A percentile compares a stretch with the other conserved stretches of the same genome.
These are phyloP conservation scores for Lachancea dasiensis DNA, from an alignment of 805 yeast genomes.

Conservation along the genomic window DNA sequence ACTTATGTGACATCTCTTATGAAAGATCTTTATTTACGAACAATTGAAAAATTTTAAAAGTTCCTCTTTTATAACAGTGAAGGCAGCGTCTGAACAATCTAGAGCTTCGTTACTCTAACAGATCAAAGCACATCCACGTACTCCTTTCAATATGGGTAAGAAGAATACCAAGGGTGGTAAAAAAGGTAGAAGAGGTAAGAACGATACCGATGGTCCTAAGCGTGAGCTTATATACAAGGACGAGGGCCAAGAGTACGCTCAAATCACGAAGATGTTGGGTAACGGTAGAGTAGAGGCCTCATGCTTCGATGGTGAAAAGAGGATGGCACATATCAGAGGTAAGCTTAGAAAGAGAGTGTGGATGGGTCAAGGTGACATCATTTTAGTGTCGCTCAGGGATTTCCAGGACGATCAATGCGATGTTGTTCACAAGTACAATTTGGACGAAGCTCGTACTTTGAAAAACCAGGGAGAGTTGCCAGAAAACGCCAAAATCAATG, in stretches of 20 bases:
- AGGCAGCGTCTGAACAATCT: too few relatives aligned
- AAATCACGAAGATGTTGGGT: constrained; percentile 96
- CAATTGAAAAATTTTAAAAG: constrained; percentile 3
- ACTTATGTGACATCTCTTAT: too few relatives aligned
- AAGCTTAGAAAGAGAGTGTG: constrained; percentile 98
- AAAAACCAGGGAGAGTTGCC: constrained; percentile 96
- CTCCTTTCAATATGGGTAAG: constrained; percentile 30
- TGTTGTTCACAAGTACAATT: constrained; percentile 91
- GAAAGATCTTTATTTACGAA: too few relatives aligned
- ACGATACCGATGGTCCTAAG: constrained; percentile 82
- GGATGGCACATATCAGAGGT: constrained; percentile 98
- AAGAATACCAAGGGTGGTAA: constrained; percentile 63
- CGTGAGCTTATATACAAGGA: constrained; percentile 90
- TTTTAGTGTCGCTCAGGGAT: constrained; percentile 92
- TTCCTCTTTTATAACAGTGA: too few relatives aligned
- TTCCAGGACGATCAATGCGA: constrained; percentile 98
- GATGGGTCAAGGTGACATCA: constrained; percentile 99
- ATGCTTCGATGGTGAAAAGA: constrained; percentile 89
- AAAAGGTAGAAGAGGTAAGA: constrained; percentile 97
- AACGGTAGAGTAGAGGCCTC: constrained; percentile 93
- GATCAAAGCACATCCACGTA: neutral
- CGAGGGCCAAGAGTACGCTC: constrained; percentile 98
- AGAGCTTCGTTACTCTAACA: neutral
- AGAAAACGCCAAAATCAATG: constrained; percentile 93
- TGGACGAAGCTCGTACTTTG: constrained; percentile 96